Conservation (phyloP, 768 basidiomycete genomes). For the Amanita phalloides region DNA sequence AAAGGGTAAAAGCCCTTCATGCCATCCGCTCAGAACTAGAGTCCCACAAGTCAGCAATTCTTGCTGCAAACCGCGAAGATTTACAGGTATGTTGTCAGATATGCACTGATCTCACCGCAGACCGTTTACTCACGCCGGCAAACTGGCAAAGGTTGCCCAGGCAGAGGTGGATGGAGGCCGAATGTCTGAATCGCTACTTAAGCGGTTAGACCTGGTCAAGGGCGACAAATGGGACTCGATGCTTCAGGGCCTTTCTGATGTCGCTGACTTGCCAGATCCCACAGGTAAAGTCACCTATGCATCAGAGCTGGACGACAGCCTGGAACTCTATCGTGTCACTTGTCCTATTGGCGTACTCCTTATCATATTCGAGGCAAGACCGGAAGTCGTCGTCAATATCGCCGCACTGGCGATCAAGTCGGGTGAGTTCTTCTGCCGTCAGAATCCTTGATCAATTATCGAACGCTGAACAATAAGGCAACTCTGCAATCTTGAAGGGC, state of each 20-base stretch:
- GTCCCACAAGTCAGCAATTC: slow-evolving; percentile 51
- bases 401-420: slow-evolving; percentile 94
- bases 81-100: slow-evolving; percentile 41
- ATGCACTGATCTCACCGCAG: neutral
- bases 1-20: slow-evolving; percentile 63
- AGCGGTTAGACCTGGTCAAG: slow-evolving; percentile 68
- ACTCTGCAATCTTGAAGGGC: slow-evolving; percentile 94
- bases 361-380: slow-evolving; percentile 95
- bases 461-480: slow-evolving; percentile 41
- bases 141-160: slow-evolving; percentile 50
- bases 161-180: slow-evolving; percentile 71
- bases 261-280: slow-evolving; percentile 78
- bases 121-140: neutral
- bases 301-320: slow-evolving; percentile 72
- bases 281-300: slow-evolving; percentile 84
- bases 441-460: neutral
- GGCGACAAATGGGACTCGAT: slow-evolving; percentile 92
- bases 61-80: slow-evolving; percentile 76
- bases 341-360: slow-evolving; percentile 95
- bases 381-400: slow-evolving; percentile 97
- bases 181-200: slow-evolving; percentile 77
- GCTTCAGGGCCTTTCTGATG: slow-evolving; percentile 83
- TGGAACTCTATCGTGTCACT: slow-evolving; percentile 88
- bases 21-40: slow-evolving; percentile 61
- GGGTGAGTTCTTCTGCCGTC: slow-evolving; percentile 35